Percentiles rank a stretch among this genome's conserved stretches.
phyloP scores from a whole-genome alignment of 148 eudicot species.

The Silene latifolia region DNA sequence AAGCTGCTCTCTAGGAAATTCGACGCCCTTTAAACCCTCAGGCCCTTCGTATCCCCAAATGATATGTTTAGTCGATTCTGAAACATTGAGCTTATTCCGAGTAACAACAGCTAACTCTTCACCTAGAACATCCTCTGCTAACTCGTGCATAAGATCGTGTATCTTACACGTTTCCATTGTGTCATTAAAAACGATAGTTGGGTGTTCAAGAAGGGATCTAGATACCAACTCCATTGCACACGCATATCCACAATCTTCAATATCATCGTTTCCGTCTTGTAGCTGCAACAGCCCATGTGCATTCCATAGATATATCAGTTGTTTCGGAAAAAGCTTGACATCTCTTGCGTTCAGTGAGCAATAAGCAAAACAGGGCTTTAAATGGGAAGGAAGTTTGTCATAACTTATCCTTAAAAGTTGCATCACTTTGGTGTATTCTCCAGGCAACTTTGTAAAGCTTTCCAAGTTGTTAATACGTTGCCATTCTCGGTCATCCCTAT shows the following conservation, averaged over 20 bases:
- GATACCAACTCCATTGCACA: not conserved
- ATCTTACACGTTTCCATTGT: too few species aligned
- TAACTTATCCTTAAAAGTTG: conserved; percentile 19
- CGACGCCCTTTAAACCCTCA: too few species aligned
- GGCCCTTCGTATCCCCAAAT: too few species aligned
- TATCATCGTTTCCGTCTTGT: not conserved
- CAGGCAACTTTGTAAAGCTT: conserved; percentile 1
- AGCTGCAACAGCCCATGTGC: conserved; percentile 23
- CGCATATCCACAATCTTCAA: conserved; percentile 10
- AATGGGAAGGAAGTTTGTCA: conserved; percentile 18
- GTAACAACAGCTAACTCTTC: too few species aligned
- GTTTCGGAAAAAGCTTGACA: not conserved
- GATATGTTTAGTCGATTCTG: too few species aligned
- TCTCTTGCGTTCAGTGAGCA: conserved; percentile 10
- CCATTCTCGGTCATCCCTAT: conserved; percentile 11
- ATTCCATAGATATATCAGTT: conserved; percentile 15
- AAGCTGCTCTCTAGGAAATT: too few species aligned
- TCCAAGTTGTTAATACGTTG: conserved; percentile 15
- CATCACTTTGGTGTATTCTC: conserved; percentile 18
- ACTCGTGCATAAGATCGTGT: too few species aligned
- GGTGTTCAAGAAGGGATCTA: too few species aligned
- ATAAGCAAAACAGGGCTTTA: conserved; percentile 25
- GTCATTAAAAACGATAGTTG: too few species aligned
- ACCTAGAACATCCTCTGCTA: too few species aligned
- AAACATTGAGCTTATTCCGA: too few species aligned